Base-by-base conservation (phyloP, 2,329 filamentous ascomycete species). In the Cladosporium austrohemisphaericum region DNA sequence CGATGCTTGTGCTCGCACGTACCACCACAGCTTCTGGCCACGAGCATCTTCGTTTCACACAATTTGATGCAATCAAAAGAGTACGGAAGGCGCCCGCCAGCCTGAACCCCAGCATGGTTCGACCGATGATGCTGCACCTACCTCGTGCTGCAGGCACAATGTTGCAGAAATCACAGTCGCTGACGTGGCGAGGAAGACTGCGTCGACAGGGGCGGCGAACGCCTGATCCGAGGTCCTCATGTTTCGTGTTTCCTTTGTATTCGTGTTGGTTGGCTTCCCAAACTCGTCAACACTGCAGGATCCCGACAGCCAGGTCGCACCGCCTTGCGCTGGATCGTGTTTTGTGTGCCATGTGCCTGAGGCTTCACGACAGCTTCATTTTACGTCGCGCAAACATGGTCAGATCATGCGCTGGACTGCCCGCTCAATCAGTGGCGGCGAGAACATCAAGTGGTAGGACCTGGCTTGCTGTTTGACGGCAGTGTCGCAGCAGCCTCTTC, bases 341-440 rank as follows among this genome's bases (percentile, higher is more conserved):
- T 32, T 36, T 37, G 44, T 47, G 44, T 32, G 44, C 44, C 44
- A 47, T 47, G 44, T 47, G 44, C 44, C 44, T 47, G 8, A 31
- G 33, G 44, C 44, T 47, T 11, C 44, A 47, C 44, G 18, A 29
- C 33, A 38, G 22, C 29, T 10, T 16, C 18, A n/a, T n/a, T n/a
- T n/a, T n/a, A 13, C 25, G 16, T 11, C 6, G 23, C 29, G 19
- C 43, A 46, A 26, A 36, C 22, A 41, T 18, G 14, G 33, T 46
- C 14, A 28, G 29, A 19, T 37, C 44, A 47, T 37, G 44, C 33
- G 19, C 25, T 25, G 40, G 26, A 11, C 25, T 23, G 10, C 23
- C n/a, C 11, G n/a, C n/a, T n/a, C n/a, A n/a, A n/a, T n/a, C 18
- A n/a, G 33, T 20, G 33, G 33, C 33, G 13, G 14, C 33, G 33